These are phyloP conservation scores for Malania oleifera DNA, from an alignment of 164 flowering plant genomes.

Conservation along the genomic window DNA sequence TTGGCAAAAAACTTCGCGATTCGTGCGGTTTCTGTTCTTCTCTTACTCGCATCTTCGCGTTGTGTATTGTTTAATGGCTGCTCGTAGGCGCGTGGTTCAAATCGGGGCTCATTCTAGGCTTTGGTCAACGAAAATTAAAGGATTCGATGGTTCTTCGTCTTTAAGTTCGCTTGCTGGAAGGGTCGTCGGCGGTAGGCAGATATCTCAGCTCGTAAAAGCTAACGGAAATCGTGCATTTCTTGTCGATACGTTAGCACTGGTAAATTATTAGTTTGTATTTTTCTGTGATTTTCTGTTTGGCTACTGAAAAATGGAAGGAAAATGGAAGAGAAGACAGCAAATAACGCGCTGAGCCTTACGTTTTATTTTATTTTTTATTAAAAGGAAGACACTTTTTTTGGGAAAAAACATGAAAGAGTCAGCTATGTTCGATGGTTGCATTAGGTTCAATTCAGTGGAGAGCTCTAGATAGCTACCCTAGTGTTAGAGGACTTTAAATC, in stretches of 20 bases:
- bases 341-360: neutral
- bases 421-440: no score
- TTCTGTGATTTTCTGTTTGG: neutral
- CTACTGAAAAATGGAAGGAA: neutral
- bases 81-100: constrained; percentile 29
- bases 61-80: constrained; percentile 15
- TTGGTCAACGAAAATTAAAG: constrained; percentile 14
- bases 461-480: no score
- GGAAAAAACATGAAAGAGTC: no score
- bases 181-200: constrained; percentile 19
- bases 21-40: neutral
- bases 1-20: neutral
- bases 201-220: constrained; percentile 47
- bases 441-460: no score
- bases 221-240: constrained; percentile 62
- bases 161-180: constrained; percentile 11
- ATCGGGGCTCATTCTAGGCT: constrained; percentile 22
- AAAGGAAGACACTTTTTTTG: no score
- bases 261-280: constrained; percentile 17
- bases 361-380: no score
- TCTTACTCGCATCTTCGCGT: neutral
- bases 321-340: neutral
- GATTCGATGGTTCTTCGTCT: constrained; percentile 11
- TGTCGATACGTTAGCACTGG: constrained; percentile 74
- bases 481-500: no score